Percentiles rank a stretch among this genome's conserved stretches.
Evolutionary conservation across 495 filamentous ascomycete genomes (phyloP).

Genomic region (Penicillium daleae): DNA sequence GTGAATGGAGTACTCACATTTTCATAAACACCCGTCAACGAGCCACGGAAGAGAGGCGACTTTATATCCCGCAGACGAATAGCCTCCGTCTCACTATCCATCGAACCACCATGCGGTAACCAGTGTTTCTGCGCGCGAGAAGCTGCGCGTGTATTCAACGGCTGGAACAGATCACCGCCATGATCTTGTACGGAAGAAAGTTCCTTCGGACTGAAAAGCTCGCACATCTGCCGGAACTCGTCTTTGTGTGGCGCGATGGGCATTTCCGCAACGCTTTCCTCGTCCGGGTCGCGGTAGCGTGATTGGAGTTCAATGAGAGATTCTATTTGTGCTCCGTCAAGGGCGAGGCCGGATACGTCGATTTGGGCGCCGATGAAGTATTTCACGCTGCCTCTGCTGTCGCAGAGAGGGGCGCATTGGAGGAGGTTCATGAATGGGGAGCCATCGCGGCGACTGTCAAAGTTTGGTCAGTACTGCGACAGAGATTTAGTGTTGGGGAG

Average conservation of each 20-base stretch:
- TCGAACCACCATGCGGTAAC: constrained; percentile 18
- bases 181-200: constrained; percentile 49
- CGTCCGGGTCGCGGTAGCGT: constrained; percentile 22
- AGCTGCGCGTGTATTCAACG: constrained; percentile 8
- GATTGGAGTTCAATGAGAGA: constrained; percentile 53
- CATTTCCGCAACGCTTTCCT: constrained; percentile 25
- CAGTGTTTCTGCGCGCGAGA: constrained; percentile 13
- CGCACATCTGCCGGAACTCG: constrained; percentile 57
- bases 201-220: constrained; percentile 61
- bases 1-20: constrained; percentile 33
- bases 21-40: constrained; percentile 50
- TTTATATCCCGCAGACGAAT: constrained; percentile 30
- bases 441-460: constrained; percentile 57
- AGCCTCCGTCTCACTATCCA: constrained; percentile 30
- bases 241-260: constrained; percentile 22
- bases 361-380: constrained; percentile 67
- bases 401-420: constrained; percentile 63
- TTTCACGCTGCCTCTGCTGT: constrained; percentile 61
- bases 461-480: neutral
- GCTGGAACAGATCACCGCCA: constrained; percentile 40
- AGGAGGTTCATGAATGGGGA: constrained; percentile 69
- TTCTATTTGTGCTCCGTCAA: constrained; percentile 61
- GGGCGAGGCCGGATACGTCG: constrained; percentile 59
- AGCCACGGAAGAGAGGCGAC: constrained; percentile 25
- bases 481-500: neutral